Evolutionary conservation across 441 rosid genomes (phyloP).

Genomic region (Metrosideros polymorpha): DNA sequence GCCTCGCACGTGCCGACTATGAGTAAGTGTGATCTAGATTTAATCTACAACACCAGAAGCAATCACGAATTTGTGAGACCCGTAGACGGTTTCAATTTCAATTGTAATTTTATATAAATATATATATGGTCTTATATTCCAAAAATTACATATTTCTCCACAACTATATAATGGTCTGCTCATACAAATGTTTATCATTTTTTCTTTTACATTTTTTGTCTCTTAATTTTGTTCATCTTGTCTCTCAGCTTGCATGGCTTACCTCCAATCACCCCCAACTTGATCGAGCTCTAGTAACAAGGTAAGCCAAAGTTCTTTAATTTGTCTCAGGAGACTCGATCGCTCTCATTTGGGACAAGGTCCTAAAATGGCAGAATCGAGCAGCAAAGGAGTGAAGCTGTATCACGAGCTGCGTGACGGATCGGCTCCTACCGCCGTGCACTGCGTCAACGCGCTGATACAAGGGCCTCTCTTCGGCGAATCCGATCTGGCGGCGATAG

Average conservation of each 20-base stretch:
- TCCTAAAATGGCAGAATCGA: not conserved
- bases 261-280: not conserved
- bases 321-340: accelerated
- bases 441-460: not conserved
- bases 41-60: not conserved
- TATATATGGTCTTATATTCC: too few relatives aligned
- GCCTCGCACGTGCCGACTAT: not conserved
- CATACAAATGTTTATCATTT: not conserved
- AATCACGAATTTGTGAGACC: not conserved
- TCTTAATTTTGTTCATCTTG: not conserved
- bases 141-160: not conserved
- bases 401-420: not conserved
- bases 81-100: not conserved
- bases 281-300: not conserved
- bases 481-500: not conserved
- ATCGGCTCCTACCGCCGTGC: not conserved
- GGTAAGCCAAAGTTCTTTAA: not conserved
- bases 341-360: not conserved
- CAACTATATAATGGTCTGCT: not conserved
- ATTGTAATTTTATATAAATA: not conserved
- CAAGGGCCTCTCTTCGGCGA: not conserved
- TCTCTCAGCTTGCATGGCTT: not conserved
- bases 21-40: not conserved
- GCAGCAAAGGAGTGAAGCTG: not conserved
- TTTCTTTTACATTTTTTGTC: not conserved